Percentiles rank a stretch among this genome's conserved stretches.
Conservation (phyloP, 2,329 filamentous ascomycete species). For the Cladosporium sp. region DNA sequence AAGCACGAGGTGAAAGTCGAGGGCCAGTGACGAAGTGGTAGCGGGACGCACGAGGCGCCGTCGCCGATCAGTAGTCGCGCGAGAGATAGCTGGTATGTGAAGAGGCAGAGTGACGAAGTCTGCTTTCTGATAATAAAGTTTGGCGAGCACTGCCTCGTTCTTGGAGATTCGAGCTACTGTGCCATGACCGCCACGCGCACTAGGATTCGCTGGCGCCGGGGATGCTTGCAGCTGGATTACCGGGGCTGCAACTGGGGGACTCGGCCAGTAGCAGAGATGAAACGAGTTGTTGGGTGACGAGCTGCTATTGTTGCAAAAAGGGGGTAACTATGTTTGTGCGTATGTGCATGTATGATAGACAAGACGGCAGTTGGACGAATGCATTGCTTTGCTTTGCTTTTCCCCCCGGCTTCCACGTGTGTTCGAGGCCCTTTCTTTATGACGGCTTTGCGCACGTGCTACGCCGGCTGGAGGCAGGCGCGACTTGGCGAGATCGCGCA, state of each 20-base stretch:
- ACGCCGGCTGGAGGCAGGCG: background rate
- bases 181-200: slow-evolving; percentile 1
- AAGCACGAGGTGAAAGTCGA: background rate
- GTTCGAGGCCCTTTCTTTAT: slow-evolving; percentile 7
- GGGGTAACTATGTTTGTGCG: too few relatives aligned
- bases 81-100: background rate
- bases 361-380: background rate
- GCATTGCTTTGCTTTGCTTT: background rate
- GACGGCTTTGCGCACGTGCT: background rate
- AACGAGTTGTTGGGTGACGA: too few relatives aligned
- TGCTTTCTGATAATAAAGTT: background rate
- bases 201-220: background rate
- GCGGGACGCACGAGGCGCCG: background rate
- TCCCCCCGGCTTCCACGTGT: background rate
- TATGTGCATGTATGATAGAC: background rate
- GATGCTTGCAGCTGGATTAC: background rate
- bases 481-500: background rate
- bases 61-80: background rate
- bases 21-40: background rate
- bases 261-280: too few relatives aligned
- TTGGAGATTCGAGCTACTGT: slow-evolving; percentile 5
- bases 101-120: background rate
- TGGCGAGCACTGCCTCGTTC: slow-evolving; percentile 6
- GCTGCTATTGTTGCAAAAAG: too few relatives aligned
- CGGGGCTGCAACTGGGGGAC: background rate